phyloP scores from a whole-genome alignment of 2,329 filamentous ascomycete genomes.

The Beauveria australis region DNA sequence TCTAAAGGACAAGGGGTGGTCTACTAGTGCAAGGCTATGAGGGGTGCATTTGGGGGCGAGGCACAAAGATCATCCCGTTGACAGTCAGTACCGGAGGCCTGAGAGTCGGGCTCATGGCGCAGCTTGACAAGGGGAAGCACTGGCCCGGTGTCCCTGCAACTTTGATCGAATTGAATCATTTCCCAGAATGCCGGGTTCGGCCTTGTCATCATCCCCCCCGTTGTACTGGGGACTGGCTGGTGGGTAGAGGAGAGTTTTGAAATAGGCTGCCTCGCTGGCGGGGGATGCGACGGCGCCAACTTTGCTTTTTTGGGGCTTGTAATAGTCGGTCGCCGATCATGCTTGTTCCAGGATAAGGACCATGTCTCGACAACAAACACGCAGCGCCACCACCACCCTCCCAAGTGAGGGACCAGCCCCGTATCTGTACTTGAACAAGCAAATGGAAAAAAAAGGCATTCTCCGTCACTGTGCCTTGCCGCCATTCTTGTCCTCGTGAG shows the following conservation, averaged over 20 bases:
- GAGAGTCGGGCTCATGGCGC: not conserved
- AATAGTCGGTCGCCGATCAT: not conserved
- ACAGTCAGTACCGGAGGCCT: not conserved
- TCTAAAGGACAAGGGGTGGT: not conserved
- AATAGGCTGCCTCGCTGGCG: not conserved
- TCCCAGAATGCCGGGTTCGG: conserved; percentile 4
- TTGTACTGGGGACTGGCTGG: not conserved
- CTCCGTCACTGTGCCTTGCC: not conserved
- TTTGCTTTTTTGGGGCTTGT: conserved; percentile 1
- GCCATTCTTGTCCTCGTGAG: not conserved
- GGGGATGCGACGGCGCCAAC: conserved; percentile 4
- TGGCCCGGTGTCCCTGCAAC: not conserved
- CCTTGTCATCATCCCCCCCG: not conserved
- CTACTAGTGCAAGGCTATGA: not conserved
- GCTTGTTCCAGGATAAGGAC: not conserved
- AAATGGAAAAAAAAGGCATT: not conserved
- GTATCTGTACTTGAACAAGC: not conserved
- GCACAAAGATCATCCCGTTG: conserved; percentile 3
- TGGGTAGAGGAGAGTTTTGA: not conserved
- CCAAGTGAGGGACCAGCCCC: not conserved
- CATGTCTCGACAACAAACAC: not conserved
- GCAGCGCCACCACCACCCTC: not conserved
- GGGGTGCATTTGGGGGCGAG: conserved; percentile 5
- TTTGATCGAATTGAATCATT: conserved; percentile 7
- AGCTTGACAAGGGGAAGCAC: not conserved